A percentile compares a stretch with the other conserved stretches of the same genome.
phyloP scores from a whole-genome alignment of 139 green algal genomes.

The Tetradesmus obliquus region DNA sequence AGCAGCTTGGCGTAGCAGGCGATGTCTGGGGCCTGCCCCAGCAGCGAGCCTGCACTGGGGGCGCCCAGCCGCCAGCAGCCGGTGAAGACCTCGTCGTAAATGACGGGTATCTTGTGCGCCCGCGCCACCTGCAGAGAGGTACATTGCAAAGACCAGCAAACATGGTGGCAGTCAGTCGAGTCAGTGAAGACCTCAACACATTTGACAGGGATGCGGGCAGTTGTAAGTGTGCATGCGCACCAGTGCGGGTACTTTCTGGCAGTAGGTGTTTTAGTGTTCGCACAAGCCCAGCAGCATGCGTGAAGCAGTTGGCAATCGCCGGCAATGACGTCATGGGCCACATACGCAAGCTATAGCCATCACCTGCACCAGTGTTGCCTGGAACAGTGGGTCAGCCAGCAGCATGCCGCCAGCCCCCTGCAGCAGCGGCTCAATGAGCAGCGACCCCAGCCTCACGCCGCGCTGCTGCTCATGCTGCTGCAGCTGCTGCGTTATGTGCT shows the following conservation, averaged over 20 bases:
- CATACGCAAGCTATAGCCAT: background rate
- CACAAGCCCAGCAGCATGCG: too few species aligned
- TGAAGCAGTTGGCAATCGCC: too few species aligned
- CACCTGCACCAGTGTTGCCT: slow-evolving; percentile 77
- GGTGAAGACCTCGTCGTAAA: slow-evolving; percentile 97
- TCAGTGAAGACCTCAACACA: too few species aligned
- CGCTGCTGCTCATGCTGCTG: slow-evolving; percentile 17
- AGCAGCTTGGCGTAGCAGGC: slow-evolving; percentile 97
- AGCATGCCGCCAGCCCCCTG: slow-evolving; percentile 97
- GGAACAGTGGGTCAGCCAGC: slow-evolving; percentile 93
- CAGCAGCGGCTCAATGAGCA: slow-evolving; percentile 90
- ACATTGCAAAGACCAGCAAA: background rate
- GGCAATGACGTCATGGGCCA: background rate
- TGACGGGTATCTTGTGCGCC: slow-evolving; percentile 83
- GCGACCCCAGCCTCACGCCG: slow-evolving; percentile 53
- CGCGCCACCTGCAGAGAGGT: slow-evolving; percentile 62
- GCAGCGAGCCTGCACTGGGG: slow-evolving; percentile 67
- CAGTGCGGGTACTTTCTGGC: too few species aligned
- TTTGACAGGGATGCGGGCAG: too few species aligned
- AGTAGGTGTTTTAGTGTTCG: too few species aligned
- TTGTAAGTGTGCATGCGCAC: too few species aligned
- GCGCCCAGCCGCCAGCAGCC: slow-evolving; percentile 91
- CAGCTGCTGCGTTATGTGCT: slow-evolving; percentile 37
- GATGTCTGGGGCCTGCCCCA: slow-evolving; percentile 90
- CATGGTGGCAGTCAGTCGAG: background rate